phyloP scores from a whole-genome alignment of 768 basidiomycete species.

The Pleurotus platypus region DNA sequence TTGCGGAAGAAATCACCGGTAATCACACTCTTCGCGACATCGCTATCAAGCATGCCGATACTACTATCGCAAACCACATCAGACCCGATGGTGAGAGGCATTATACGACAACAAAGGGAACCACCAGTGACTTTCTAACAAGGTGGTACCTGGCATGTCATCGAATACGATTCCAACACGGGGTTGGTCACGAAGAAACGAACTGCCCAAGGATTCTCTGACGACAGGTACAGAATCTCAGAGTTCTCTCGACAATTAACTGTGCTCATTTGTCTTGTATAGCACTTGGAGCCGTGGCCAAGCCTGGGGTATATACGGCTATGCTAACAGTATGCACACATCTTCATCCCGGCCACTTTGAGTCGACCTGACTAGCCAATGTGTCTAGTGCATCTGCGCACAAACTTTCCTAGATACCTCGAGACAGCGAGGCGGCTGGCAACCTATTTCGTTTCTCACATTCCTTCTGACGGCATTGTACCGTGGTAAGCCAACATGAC shows the following conservation, averaged over 20 bases:
- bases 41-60: conserved; percentile 61
- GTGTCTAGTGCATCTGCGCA: conserved; percentile 56
- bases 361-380: background rate
- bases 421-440: conserved; percentile 58
- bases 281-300: conserved; percentile 78
- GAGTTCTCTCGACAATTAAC: background rate
- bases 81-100: conserved; percentile 49
- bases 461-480: conserved; percentile 61
- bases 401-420: conserved; percentile 47
- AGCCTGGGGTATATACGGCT: conserved; percentile 70
- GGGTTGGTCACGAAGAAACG: conserved; percentile 53
- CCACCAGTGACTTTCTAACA: background rate
- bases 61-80: conserved; percentile 65
- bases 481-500: conserved; percentile 47
- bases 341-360: no score
- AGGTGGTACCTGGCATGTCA: conserved; percentile 58
- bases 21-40: conserved; percentile 58
- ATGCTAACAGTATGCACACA: conserved; percentile 54
- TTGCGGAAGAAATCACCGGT: conserved; percentile 52
- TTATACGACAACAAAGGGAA: background rate
- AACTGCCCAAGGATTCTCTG: conserved; percentile 62
- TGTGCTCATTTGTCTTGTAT: background rate
- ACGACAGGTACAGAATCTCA: conserved; percentile 30
- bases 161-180: conserved; percentile 65
- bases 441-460: conserved; percentile 52